Evolutionary conservation across 768 basidiomycete species (phyloP).

Genomic region (Sarcodon aspratus): DNA sequence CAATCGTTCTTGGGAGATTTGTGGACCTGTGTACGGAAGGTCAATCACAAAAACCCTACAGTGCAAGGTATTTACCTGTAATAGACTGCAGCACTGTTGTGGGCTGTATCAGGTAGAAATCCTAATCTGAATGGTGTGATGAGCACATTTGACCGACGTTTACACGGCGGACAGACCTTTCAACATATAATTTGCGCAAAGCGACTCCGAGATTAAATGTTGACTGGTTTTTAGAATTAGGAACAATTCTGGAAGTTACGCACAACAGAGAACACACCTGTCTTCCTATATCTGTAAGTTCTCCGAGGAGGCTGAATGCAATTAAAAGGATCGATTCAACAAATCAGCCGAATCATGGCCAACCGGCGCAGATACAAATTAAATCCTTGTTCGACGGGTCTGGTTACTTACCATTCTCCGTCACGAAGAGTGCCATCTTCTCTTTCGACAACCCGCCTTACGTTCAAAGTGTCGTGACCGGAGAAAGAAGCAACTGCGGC

Average conservation of each 20-base stretch:
- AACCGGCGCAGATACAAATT: not conserved
- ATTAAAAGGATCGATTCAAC: not conserved
- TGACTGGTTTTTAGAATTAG: slow-evolving; percentile 29
- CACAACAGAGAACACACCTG: slow-evolving; percentile 27
- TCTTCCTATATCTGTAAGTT: slow-evolving; percentile 60
- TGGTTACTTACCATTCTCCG: slow-evolving; percentile 48
- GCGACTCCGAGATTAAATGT: slow-evolving; percentile 52
- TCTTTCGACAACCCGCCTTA: slow-evolving; percentile 42
- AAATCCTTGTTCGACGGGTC: not conserved
- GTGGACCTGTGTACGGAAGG: slow-evolving; percentile 31
- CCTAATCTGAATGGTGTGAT: slow-evolving; percentile 32
- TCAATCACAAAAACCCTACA: not conserved
- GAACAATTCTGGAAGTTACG: not conserved
- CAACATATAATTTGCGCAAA: slow-evolving; percentile 53
- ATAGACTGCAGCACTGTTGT: slow-evolving; percentile 36
- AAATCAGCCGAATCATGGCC: not conserved
- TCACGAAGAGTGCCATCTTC: slow-evolving; percentile 39
- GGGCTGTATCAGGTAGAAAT: slow-evolving; percentile 46
- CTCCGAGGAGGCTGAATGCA: slow-evolving; percentile 48
- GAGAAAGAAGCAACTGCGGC: slow-evolving; percentile 28
- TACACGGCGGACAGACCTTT: slow-evolving; percentile 30
- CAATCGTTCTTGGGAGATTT: slow-evolving; percentile 67
- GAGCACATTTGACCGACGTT: not conserved
- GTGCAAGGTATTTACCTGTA: slow-evolving; percentile 26
- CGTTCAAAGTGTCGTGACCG: slow-evolving; percentile 18